Evolutionary conservation across 176 grass and related monocot species (phyloP), one percentile per base, ranked within the genome.

Genomic region (Bolboschoenus planiculmis): DNA sequence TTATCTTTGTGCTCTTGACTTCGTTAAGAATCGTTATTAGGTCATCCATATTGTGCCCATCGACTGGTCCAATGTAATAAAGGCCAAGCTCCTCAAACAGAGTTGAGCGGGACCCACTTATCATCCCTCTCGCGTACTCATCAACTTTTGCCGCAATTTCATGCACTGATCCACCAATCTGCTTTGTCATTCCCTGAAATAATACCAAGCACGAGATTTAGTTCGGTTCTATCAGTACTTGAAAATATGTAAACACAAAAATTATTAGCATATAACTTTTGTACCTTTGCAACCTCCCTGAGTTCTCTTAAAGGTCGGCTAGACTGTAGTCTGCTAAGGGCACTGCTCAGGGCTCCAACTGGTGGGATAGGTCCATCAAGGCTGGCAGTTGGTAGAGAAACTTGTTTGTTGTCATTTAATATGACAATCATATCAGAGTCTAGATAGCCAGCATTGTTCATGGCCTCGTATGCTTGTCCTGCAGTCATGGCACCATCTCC

Each of bases 341-440:
- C 96, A 85, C 96, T 91, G 85, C 92, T 95, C 40, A 99, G 67
- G 44, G 96, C 96, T 61, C 96, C 96, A 36, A 99, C 92, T 4
- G 96, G 96, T 36, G 96, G 89, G 55, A 82, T 87, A n/a, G 96
- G 96, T 79, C 96, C 96, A 42, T 99, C 92, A 24, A 99, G 96
- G 30, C 81, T 95, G 3, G 96, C 96, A 67, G 96, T 99, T 37
- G 96, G 96, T 78, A 99, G 87, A 29, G 92, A 95, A 81, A 99
- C 96, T 83, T 99, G 96, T 86, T 99, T 99, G 73, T 99, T 99
- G 83, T 99, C 96, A 86, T 99, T 99, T 44, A 99, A 91, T 66
- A 99, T 91, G 50, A 99, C 96, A 81, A 99, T 99, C 96, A 99
- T 99, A 65, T 99, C 92, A 2, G 96, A 91, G 84, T 99, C 96